Percentiles rank a stretch among this genome's conserved stretches.
phyloP scores from a whole-genome alignment of 352 stramenopile genomes.

The Pythium myriotylum region DNA sequence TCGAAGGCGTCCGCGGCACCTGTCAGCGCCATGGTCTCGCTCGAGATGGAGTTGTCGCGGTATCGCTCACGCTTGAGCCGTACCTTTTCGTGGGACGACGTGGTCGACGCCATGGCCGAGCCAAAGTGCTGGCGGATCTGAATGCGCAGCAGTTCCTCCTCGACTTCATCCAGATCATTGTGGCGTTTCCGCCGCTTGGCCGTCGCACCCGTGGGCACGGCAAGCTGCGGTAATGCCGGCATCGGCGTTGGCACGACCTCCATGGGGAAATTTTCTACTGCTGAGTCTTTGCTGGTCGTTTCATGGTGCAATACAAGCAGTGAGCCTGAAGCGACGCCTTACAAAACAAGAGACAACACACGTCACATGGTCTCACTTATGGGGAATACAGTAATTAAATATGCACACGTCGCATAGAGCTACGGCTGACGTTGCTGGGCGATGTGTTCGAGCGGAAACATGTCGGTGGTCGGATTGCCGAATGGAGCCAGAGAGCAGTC shows the following conservation, averaged over 20 bases:
- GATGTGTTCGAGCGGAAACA: no score
- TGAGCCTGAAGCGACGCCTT: slow-evolving; percentile 18
- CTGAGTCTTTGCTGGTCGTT: neutral
- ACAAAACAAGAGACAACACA: neutral
- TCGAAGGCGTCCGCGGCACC: slow-evolving; percentile 20
- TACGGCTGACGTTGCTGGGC: neutral
- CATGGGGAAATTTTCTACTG: slow-evolving; percentile 16
- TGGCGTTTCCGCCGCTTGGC: slow-evolving; percentile 42
- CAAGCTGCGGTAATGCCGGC: slow-evolving; percentile 36
- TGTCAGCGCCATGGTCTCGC: slow-evolving; percentile 26
- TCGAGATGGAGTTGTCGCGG: slow-evolving; percentile 8
- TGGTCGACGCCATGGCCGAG: slow-evolving; percentile 11
- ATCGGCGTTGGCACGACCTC: slow-evolving; percentile 24
- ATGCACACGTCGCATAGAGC: slow-evolving; percentile 25
- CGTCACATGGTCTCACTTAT: neutral
- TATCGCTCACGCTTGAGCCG: slow-evolving; percentile 6
- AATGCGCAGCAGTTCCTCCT: slow-evolving; percentile 47
- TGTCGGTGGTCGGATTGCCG: no score
- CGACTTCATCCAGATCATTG: slow-evolving; percentile 50
- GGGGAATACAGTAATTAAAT: neutral
- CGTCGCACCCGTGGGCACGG: slow-evolving; percentile 39
- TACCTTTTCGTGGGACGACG: neutral
- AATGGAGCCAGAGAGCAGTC: no score
- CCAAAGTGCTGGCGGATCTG: slow-evolving; percentile 53
- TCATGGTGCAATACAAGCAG: no score